A percentile compares a stretch with the other conserved stretches of the same genome.
phyloP scores from a whole-genome alignment of 148 eudicot species.

The Euryodendron excelsum region DNA sequence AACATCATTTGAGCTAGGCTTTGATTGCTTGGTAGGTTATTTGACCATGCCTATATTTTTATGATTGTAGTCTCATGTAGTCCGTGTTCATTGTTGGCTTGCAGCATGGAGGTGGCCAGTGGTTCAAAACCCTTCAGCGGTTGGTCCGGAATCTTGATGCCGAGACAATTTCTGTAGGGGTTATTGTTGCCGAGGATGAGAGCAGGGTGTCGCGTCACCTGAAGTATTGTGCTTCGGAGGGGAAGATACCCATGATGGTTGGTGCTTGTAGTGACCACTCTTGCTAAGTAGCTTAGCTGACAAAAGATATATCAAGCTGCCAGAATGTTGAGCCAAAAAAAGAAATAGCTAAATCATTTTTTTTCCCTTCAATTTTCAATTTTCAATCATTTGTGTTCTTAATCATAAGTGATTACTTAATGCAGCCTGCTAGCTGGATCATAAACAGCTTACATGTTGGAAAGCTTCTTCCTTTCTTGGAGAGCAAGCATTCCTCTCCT shows the following conservation, averaged over 20 bases:
- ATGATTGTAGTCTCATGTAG: slow-evolving; percentile 3
- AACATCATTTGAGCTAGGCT: neutral
- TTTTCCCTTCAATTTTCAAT: too few species aligned
- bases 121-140: slow-evolving; percentile 67
- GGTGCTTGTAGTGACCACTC: slow-evolving; percentile 21
- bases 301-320: neutral
- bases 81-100: slow-evolving; percentile 16
- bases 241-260: slow-evolving; percentile 63
- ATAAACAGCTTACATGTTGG: slow-evolving; percentile 66
- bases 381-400: neutral
- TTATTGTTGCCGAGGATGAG: slow-evolving; percentile 61
- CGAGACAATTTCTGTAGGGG: slow-evolving; percentile 47
- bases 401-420: slow-evolving; percentile 9
- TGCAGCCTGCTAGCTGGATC: slow-evolving; percentile 80
- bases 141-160: slow-evolving; percentile 55
- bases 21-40: neutral
- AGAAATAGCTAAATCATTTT: too few species aligned
- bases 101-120: slow-evolving; percentile 78
- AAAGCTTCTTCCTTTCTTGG: slow-evolving; percentile 58
- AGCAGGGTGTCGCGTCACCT: slow-evolving; percentile 66
- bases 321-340: neutral
- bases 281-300: neutral
- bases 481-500: slow-evolving; percentile 22
- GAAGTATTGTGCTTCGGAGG: slow-evolving; percentile 75
- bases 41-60: neutral